Evolutionary conservation across 805 yeast species (phyloP).

Genomic region (Candida orba): DNA sequence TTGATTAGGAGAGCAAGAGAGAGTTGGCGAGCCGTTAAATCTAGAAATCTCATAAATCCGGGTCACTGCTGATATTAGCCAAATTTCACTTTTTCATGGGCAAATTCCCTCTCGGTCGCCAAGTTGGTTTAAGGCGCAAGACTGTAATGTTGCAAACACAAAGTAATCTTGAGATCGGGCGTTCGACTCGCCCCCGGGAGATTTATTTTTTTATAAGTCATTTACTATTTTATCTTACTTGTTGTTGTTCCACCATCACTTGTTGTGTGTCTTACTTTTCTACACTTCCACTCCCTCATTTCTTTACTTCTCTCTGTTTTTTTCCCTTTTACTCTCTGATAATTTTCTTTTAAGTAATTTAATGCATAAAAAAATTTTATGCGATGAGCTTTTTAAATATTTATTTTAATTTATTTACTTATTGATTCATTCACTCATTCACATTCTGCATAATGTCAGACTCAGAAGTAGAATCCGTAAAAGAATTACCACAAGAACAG

Average conservation of each 20-base stretch:
- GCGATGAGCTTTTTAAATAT: conserved; percentile 4
- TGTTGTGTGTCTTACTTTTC: background rate
- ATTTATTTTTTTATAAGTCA: conserved; percentile 3
- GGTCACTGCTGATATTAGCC: no score
- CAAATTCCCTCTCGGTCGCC: conserved; percentile 28
- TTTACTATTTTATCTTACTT: background rate
- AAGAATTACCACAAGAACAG: background rate
- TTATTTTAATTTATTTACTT: background rate
- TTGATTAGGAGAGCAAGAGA: no score
- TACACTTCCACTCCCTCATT: no score
- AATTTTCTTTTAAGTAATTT: no score
- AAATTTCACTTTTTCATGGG: background rate
- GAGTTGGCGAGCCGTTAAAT: no score
- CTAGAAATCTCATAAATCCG: no score
- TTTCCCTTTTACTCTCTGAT: no score
- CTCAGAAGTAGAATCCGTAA: conserved; percentile 1
- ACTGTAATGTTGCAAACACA: conserved; percentile 25
- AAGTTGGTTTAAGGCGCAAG: conserved; percentile 34
- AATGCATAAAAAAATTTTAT: background rate
- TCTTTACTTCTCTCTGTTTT: background rate
- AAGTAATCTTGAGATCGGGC: conserved; percentile 32
- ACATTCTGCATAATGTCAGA: conserved; percentile 1
- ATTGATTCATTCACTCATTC: background rate
- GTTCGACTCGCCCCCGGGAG: conserved; percentile 35
- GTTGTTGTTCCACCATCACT: background rate